phyloP scores from a whole-genome alignment of 495 filamentous ascomycete species.

The Aspergillus ostianus region DNA sequence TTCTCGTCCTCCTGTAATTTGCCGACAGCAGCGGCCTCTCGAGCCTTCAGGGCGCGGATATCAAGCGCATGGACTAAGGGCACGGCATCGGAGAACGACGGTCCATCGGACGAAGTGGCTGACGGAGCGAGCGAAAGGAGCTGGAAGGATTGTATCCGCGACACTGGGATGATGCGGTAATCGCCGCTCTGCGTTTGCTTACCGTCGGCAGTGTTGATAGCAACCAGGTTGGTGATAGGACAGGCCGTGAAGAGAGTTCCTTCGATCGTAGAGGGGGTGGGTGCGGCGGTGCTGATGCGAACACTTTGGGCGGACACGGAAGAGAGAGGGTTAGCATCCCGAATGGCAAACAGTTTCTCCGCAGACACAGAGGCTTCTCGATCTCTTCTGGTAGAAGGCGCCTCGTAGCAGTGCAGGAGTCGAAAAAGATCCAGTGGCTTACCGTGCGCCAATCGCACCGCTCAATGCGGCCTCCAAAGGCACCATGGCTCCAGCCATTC shows the following conservation, averaged over 20 bases:
- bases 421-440: conserved; percentile 14
- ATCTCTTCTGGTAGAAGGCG: neutral
- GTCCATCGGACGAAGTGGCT: conserved; percentile 31
- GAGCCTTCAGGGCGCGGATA: conserved; percentile 48
- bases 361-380: neutral
- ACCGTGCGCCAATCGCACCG: conserved; percentile 54
- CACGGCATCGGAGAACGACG: conserved; percentile 42
- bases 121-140: conserved; percentile 43
- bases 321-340: conserved; percentile 5
- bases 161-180: conserved; percentile 64
- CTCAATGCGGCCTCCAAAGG: conserved; percentile 49
- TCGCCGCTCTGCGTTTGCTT: conserved; percentile 47
- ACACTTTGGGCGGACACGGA: conserved; percentile 42
- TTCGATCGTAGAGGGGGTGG: conserved; percentile 53
- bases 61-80: conserved; percentile 48
- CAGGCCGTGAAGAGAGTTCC: conserved; percentile 67
- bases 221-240: conserved; percentile 63
- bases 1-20: conserved; percentile 55
- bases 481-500: conserved; percentile 42
- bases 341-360: neutral
- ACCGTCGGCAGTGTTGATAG: conserved; percentile 52
- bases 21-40: conserved; percentile 53
- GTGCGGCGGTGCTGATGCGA: conserved; percentile 54
- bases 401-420: neutral
- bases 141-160: conserved; percentile 60